phyloP scores from a whole-genome alignment of 306 rosid species.

The Prunus padus region DNA sequence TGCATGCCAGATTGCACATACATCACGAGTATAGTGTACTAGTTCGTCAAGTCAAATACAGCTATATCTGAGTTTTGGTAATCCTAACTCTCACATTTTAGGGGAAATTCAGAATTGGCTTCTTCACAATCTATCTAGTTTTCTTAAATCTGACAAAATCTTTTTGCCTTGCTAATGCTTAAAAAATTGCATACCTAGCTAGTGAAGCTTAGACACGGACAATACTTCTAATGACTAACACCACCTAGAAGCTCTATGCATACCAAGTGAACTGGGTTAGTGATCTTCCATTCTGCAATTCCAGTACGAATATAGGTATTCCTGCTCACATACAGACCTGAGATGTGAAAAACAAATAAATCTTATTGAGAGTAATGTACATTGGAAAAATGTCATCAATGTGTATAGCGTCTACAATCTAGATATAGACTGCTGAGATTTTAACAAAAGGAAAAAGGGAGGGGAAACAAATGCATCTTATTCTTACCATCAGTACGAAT shows the following conservation, averaged over 20 bases:
- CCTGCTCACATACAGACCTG: conserved; percentile 95
- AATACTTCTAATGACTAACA: no score
- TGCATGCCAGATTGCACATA: no score
- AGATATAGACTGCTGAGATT: neutral
- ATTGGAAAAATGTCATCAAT: neutral
- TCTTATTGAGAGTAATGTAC: neutral
- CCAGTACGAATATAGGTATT: conserved; percentile 91
- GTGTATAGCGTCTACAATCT: neutral
- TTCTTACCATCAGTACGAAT: conserved; percentile 87
- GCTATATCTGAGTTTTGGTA: no score
- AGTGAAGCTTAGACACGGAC: no score
- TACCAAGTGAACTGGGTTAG: conserved; percentile 95
- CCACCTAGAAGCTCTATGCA: conserved; percentile 1
- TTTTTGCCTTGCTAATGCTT: no score
- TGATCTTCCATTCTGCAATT: conserved; percentile 86
- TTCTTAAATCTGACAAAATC: no score
- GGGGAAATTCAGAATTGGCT: no score
- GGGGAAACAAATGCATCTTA: conserved; percentile 29
- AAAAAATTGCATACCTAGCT: no score
- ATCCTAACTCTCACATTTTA: no score
- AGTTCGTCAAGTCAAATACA: no score
- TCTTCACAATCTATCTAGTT: no score
- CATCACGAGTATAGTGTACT: no score
- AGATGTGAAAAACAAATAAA: conserved; percentile 20
- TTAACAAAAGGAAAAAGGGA: neutral